Conservation (phyloP, 352 stramenopile genomes). For the Phytophthora uliginosa region DNA sequence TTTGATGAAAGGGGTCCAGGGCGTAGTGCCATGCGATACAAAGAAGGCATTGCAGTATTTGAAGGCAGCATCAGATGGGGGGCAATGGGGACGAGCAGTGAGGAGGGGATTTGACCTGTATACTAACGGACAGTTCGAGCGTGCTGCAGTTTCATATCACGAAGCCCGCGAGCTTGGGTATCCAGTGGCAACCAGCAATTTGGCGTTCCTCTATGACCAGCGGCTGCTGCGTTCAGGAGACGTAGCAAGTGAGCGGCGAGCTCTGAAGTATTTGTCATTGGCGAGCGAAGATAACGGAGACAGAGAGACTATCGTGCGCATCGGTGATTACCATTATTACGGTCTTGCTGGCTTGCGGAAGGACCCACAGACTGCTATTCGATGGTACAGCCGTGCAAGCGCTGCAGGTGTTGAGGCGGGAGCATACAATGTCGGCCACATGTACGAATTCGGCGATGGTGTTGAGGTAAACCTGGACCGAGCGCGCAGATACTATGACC, state of each 20-base stretch:
- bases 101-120: conserved; percentile 78
- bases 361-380: conserved; percentile 49
- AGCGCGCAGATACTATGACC: conserved; percentile 72
- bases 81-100: conserved; percentile 66
- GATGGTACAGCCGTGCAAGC: conserved; percentile 81
- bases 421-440: conserved; percentile 81
- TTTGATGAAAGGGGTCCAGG: conserved; percentile 45
- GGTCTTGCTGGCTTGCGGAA: conserved; percentile 52
- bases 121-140: conserved; percentile 47
- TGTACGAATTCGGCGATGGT: conserved; percentile 76
- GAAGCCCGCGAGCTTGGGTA: conserved; percentile 77
- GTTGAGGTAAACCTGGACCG: conserved; percentile 58
- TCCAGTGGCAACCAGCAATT: conserved; percentile 69
- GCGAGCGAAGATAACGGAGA: conserved; percentile 55
- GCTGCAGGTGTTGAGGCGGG: conserved; percentile 62
- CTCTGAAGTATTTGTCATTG: conserved; percentile 51
- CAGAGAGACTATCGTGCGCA: conserved; percentile 68
- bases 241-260: conserved; percentile 36
- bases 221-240: conserved; percentile 41
- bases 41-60: conserved; percentile 54
- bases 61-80: conserved; percentile 68
- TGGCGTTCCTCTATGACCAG: conserved; percentile 83
- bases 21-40: conserved; percentile 32
- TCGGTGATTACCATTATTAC: conserved; percentile 87
- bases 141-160: conserved; percentile 67